Evolutionary conservation across 768 basidiomycete species (phyloP).

Genomic region (Dacryopinax spathularia): DNA sequence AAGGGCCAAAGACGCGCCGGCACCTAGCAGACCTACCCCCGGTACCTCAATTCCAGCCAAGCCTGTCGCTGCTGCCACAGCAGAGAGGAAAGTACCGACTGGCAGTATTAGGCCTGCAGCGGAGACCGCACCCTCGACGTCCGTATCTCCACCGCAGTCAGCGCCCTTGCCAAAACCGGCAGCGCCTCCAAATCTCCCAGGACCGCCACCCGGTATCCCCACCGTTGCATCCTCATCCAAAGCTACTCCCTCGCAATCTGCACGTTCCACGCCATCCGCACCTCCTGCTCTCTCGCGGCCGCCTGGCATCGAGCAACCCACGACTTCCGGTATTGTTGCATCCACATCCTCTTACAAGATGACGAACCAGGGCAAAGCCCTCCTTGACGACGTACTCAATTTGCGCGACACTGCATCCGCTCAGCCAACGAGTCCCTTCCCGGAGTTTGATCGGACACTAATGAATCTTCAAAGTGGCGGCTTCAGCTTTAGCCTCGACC

Average conservation of each 20-base stretch:
- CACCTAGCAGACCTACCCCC: constrained; percentile 22
- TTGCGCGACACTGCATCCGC: constrained; percentile 42
- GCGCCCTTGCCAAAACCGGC: not conserved
- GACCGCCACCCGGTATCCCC: constrained; percentile 6
- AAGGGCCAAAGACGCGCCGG: constrained; percentile 3
- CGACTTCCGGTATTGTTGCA: not conserved
- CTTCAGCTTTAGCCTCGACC: constrained; percentile 80
- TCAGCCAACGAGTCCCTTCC: constrained; percentile 49
- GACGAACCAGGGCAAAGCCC: constrained; percentile 68
- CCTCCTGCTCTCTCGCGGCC: not conserved
- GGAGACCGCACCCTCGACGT: constrained; percentile 7
- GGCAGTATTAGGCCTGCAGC: constrained; percentile 15
- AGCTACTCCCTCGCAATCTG: constrained; percentile 25
- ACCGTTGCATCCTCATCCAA: constrained; percentile 36
- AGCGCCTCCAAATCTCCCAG: constrained; percentile 33
- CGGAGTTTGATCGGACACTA: constrained; percentile 75
- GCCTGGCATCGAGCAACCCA: not conserved
- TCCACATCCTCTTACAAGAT: constrained; percentile 53
- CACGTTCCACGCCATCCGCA: not conserved
- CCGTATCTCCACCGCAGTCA: constrained; percentile 27
- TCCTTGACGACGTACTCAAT: constrained; percentile 70
- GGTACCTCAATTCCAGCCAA: constrained; percentile 30
- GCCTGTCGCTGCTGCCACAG: constrained; percentile 37
- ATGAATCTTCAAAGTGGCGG: constrained; percentile 53
- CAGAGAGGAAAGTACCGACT: constrained; percentile 33